phyloP scores from a whole-genome alignment of 2,329 filamentous ascomycete genomes.

The Alternaria sp. region DNA sequence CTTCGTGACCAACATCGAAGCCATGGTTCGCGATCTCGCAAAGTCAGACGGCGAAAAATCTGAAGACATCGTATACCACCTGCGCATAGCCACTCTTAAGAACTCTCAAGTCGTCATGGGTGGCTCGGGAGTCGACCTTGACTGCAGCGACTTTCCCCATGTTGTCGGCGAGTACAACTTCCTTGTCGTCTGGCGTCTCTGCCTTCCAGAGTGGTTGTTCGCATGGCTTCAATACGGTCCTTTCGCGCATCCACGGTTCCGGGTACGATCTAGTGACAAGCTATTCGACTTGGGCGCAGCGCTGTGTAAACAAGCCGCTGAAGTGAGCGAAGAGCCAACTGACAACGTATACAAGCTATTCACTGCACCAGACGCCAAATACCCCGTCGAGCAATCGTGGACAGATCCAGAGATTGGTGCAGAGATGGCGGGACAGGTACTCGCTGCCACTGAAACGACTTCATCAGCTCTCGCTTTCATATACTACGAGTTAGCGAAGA shows the following conservation, averaged over 20 bases:
- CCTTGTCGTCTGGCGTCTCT: constrained; percentile 31
- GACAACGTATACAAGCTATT: constrained; percentile 26
- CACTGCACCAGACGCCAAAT: constrained; percentile 26
- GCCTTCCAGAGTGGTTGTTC: constrained; percentile 32
- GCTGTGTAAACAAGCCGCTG: constrained; percentile 23
- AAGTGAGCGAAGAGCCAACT: constrained; percentile 1
- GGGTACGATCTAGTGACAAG: constrained; percentile 30
- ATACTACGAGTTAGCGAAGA: constrained; percentile 31
- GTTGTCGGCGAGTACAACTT: constrained; percentile 34
- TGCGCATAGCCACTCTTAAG: constrained; percentile 29
- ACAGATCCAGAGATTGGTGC: constrained; percentile 25
- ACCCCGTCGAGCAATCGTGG: constrained; percentile 28
- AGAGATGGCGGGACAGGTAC: constrained; percentile 33
- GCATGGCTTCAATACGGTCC: constrained; percentile 27
- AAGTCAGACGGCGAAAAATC: constrained; percentile 20
- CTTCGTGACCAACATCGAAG: constrained; percentile 27
- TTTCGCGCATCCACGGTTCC: constrained; percentile 26
- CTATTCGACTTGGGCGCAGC: constrained; percentile 28
- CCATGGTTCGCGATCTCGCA: constrained; percentile 26
- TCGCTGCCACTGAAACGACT: constrained; percentile 32
- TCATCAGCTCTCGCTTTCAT: constrained; percentile 32
- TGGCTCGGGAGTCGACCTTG: constrained; percentile 26
- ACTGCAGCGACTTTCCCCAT: constrained; percentile 22
- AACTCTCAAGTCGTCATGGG: constrained; percentile 34
- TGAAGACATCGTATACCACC: constrained; percentile 33